These are phyloP conservation scores for Drechmeria coniospora DNA, from an alignment of 2,329 filamentous ascomycete species.

Conservation along the genomic window DNA sequence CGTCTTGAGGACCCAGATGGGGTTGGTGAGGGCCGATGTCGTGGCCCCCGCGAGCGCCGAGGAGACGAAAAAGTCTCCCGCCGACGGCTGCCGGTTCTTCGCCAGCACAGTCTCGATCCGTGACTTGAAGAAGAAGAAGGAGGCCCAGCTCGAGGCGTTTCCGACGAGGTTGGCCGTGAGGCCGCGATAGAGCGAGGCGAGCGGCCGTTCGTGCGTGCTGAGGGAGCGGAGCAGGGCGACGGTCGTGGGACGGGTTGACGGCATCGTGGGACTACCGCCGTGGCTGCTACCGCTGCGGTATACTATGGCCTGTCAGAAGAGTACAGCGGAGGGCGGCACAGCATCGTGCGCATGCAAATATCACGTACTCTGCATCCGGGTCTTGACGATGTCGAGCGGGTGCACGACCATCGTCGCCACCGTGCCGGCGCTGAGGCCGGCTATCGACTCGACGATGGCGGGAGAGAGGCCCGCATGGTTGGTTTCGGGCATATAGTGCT, in stretches of 20 bases:
- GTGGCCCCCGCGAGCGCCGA: slow-evolving; percentile 55
- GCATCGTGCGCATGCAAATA: not conserved
- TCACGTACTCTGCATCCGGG: slow-evolving; percentile 67
- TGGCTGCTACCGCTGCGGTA: slow-evolving; percentile 28
- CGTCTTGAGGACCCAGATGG: slow-evolving; percentile 96
- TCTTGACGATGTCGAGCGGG: slow-evolving; percentile 92
- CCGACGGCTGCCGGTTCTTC: slow-evolving; percentile 17
- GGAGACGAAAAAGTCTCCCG: slow-evolving; percentile 66
- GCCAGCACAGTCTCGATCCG: slow-evolving; percentile 33
- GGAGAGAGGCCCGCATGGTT: slow-evolving; percentile 50
- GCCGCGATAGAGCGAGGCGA: slow-evolving; percentile 71
- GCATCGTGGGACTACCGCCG: slow-evolving; percentile 12
- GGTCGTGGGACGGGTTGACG: slow-evolving; percentile 26
- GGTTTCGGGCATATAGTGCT: slow-evolving; percentile 28
- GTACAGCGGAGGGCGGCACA: not conserved
- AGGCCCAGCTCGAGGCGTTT: slow-evolving; percentile 77
- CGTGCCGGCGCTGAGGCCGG: slow-evolving; percentile 78
- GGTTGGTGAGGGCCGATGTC: slow-evolving; percentile 77
- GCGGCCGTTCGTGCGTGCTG: slow-evolving; percentile 33
- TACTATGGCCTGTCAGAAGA: slow-evolving; percentile 19
- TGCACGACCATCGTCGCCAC: slow-evolving; percentile 78
- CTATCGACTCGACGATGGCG: slow-evolving; percentile 71
- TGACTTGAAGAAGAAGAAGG: slow-evolving; percentile 74
- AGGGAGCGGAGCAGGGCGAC: slow-evolving; percentile 36
- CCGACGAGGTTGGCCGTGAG: slow-evolving; percentile 81